Base-by-base conservation (phyloP, 805 yeast species). In the Ogataea haglerorum region DNA sequence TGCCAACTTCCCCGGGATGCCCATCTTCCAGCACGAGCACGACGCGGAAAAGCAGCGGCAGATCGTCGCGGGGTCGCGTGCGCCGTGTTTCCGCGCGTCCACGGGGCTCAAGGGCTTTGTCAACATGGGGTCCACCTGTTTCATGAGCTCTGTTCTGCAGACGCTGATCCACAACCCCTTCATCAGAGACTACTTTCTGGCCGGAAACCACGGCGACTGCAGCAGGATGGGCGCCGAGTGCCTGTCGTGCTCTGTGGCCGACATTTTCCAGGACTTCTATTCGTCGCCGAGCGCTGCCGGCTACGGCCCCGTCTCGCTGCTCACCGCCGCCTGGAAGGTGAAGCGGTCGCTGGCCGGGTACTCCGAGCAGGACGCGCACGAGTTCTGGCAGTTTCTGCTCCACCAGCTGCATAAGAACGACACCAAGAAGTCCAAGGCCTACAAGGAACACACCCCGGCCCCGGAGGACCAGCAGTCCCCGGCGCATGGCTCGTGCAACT, bases 311-410 rank as follows among this genome's bases (percentile, higher is more conserved):
- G 81, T 93, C 2, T 76, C 84, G 36, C 63, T 93, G 34, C 69
- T 93, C 36, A 73, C 78, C n/a, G 86, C 96, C 10, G 82, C 96
- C 1, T 89, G 96, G 91, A 82, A 81, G 53, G 81, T 82, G 34
- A 85, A 87, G 52, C 77, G 85, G 49, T 76, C 88, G 24, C 73
- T 93, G 43, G 95, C 97, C 0, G 99, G 99, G 1, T 90, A 90
- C 51, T 84, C 93, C 25, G 97, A 93, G 63, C 99, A 93, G 63
- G 99, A 93, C 60, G 98, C 99, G 0, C 99, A 93, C 64, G 99
- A 93, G 63, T 93, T 91, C 63, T 83, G 95, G 83, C 97, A 93
- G 58, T 90, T 91, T 58, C 57, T 91, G 21, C 70, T 91, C 27
- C 85, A 91, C 61, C 95, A 89, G 62, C 63, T 93, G 42, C 99